Conservation (phyloP, 495 filamentous ascomycete genomes). For the Monascus purpureus region DNA sequence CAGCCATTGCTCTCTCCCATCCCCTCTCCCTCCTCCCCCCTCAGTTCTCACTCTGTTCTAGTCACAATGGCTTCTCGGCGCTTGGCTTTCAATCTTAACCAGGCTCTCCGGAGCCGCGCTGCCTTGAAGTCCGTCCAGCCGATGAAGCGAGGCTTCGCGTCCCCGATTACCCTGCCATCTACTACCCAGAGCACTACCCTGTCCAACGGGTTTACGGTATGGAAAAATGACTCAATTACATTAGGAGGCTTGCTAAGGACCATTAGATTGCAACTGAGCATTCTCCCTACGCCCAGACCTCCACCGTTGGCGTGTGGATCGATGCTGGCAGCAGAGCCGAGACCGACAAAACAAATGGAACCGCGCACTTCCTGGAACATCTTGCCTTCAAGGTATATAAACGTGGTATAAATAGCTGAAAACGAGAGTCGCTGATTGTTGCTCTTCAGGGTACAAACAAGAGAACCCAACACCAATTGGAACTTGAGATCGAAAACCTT, state of each 20-base stretch:
- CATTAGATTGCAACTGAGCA: constrained; percentile 88
- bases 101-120: constrained; percentile 70
- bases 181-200: constrained; percentile 92
- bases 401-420: constrained; percentile 9
- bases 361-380: constrained; percentile 98
- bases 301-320: constrained; percentile 97
- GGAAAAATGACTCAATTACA: constrained; percentile 19
- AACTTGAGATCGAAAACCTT: constrained; percentile 99
- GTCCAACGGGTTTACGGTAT: constrained; percentile 92
- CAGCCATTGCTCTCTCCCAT: constrained; percentile 13
- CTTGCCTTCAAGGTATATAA: constrained; percentile 85
- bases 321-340: constrained; percentile 96
- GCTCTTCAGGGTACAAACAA: constrained; percentile 74
- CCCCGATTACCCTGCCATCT: constrained; percentile 56
- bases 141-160: constrained; percentile 71
- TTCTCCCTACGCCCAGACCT: constrained; percentile 96
- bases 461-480: constrained; percentile 86
- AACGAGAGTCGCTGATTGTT: too few species aligned
- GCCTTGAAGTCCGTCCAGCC: constrained; percentile 58
- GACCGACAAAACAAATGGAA: constrained; percentile 97
- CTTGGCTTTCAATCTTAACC: constrained; percentile 77
- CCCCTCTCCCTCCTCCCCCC: constrained; percentile 14
- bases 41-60: constrained; percentile 7
- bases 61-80: constrained; percentile 82
- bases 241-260: constrained; percentile 23